These are phyloP conservation scores for Angomonas ambiguus DNA, from an alignment of 208 protist genomes.

Conservation along the genomic window DNA sequence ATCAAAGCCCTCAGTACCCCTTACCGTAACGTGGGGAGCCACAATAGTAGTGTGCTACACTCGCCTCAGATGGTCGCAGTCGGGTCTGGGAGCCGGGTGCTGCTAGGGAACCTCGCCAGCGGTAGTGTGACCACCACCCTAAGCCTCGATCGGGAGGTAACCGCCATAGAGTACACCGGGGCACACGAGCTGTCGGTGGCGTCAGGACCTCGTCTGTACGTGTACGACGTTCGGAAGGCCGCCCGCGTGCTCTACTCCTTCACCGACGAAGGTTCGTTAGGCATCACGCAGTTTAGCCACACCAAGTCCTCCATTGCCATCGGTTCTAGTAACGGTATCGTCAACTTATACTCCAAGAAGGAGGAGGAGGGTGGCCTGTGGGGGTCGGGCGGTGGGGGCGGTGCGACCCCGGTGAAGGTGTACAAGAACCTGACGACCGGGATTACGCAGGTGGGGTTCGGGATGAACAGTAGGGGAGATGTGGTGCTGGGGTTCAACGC, in stretches of 20 bases:
- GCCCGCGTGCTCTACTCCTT: constrained; percentile 50
- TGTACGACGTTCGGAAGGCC: constrained; percentile 81
- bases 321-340: constrained; percentile 68
- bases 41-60: neutral
- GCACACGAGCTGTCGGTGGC: constrained; percentile 60
- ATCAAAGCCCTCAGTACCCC: constrained; percentile 34
- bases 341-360: constrained; percentile 49
- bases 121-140: constrained; percentile 59
- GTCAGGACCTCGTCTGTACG: constrained; percentile 43
- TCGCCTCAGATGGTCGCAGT: constrained; percentile 31
- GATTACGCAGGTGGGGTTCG: constrained; percentile 52
- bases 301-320: constrained; percentile 35
- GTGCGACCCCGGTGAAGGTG: constrained; percentile 29
- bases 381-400: neutral
- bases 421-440: constrained; percentile 80
- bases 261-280: constrained; percentile 53
- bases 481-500: constrained; percentile 61
- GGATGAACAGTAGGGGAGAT: constrained; percentile 46
- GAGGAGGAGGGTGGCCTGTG: constrained; percentile 10
- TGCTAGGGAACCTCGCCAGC: constrained; percentile 57
- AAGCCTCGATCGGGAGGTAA: constrained; percentile 37
- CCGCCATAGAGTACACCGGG: constrained; percentile 46
- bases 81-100: constrained; percentile 48
- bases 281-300: constrained; percentile 57
- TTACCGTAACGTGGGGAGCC: neutral